Conservation (phyloP, 148 eudicot genomes). For the Euryodendron excelsum region DNA sequence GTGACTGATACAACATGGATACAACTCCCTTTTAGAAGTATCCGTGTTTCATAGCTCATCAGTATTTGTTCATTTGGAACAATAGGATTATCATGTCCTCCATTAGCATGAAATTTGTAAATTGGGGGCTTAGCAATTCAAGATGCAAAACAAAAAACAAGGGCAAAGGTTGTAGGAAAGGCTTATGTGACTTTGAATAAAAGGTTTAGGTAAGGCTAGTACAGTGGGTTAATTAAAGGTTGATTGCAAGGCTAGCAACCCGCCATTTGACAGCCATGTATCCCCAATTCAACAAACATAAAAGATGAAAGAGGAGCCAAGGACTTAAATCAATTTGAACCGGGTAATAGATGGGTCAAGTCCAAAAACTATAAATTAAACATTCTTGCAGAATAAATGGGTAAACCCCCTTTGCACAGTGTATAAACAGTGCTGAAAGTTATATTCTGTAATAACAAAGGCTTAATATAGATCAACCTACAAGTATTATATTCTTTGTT, state of each 20-base stretch:
- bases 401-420: no score
- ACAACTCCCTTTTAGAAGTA: neutral
- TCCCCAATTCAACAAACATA: neutral
- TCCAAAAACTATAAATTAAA: neutral
- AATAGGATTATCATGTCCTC: neutral
- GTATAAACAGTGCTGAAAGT: no score
- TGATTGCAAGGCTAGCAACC: neutral
- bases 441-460: no score
- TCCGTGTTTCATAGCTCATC: neutral
- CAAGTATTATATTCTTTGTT: no score
- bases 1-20: neutral
- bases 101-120: neutral
- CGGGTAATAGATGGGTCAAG: neutral
- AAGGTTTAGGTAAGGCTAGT: neutral
- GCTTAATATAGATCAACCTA: no score
- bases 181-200: neutral
- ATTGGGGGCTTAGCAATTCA: neutral
- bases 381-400: no score
- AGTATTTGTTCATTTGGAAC: neutral
- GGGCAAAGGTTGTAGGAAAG: neutral
- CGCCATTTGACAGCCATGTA: neutral
- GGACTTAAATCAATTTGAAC: no score
- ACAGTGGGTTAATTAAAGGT: neutral
- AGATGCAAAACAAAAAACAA: neutral
- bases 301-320: neutral